phyloP scores from a whole-genome alignment of 2,329 filamentous ascomycete species.

The Microcyclosporella mali region DNA sequence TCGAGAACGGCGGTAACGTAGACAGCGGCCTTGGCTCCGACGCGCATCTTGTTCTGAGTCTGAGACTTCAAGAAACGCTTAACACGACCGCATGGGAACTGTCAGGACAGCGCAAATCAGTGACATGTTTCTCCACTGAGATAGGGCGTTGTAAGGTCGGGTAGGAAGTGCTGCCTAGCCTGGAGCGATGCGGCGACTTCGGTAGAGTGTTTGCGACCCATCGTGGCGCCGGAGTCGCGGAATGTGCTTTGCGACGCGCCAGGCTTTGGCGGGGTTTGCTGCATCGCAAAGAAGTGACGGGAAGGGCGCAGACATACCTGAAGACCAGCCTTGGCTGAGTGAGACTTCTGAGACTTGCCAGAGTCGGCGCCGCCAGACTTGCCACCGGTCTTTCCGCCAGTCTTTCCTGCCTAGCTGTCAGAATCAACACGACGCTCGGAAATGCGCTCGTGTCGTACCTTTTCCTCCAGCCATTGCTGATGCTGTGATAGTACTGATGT shows the following conservation, averaged over 20 bases:
- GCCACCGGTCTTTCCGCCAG: constrained; percentile 82
- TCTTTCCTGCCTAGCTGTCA: constrained; percentile 42
- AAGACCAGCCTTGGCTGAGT: constrained; percentile 89
- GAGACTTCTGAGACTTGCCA: constrained; percentile 86
- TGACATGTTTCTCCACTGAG: background rate
- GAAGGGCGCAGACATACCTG: constrained; percentile 60
- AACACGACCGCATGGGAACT: constrained; percentile 99
- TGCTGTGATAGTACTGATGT: constrained; percentile 1
- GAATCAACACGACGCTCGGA: constrained; percentile 17
- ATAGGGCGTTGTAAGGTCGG: too few species aligned
- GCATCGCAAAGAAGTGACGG: background rate
- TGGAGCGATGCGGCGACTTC: background rate
- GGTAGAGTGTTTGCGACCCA: background rate
- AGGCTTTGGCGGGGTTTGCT: constrained; percentile 10
- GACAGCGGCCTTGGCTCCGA: constrained; percentile 95
- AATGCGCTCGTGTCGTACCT: constrained; percentile 58
- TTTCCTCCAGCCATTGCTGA: constrained; percentile 73
- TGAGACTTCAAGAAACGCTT: constrained; percentile 99
- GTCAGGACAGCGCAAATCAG: constrained; percentile 30
- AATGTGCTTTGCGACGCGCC: constrained; percentile 27
- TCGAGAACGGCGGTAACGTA: constrained; percentile 98
- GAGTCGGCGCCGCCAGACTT: constrained; percentile 63
- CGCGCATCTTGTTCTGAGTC: constrained; percentile 99
- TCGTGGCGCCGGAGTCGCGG: constrained; percentile 9
- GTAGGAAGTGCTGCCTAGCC: too few species aligned